These are phyloP conservation scores for Hanseniaspora hatyaiensis DNA, from an alignment of 805 yeast species.

Conservation along the genomic window DNA sequence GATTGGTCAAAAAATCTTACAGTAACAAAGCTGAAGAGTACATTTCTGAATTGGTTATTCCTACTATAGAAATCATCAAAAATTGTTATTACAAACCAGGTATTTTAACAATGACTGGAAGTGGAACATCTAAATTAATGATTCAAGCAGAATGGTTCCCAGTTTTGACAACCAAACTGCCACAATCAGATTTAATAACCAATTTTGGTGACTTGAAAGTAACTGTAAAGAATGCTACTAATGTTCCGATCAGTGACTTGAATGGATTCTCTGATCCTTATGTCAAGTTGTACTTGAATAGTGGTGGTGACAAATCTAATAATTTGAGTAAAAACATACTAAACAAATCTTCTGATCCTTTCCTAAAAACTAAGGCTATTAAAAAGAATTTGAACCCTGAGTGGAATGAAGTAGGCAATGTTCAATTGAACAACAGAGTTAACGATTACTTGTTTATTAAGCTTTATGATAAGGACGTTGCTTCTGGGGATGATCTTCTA, in stretches of 20 bases:
- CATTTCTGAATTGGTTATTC: constrained; percentile 50
- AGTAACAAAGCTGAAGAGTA: constrained; percentile 46
- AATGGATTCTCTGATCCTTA: constrained; percentile 93
- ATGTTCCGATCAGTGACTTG: constrained; percentile 73
- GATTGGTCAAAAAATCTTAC: constrained; percentile 46
- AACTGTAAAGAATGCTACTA: constrained; percentile 50
- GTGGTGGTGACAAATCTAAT: constrained; percentile 36
- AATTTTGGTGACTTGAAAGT: constrained; percentile 63
- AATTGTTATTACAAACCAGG: constrained; percentile 54
- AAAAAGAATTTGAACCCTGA: constrained; percentile 86
- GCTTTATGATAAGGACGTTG: constrained; percentile 87
- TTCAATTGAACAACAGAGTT: constrained; percentile 49
- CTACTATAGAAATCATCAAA: constrained; percentile 54
- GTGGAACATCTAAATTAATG: constrained; percentile 41
- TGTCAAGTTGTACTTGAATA: constrained; percentile 52
- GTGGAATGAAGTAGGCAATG: constrained; percentile 62
- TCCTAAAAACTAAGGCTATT: constrained; percentile 63
- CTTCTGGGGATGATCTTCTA: constrained; percentile 70
- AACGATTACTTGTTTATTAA: constrained; percentile 47
- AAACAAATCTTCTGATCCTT: constrained; percentile 37
- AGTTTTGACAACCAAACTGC: constrained; percentile 44
- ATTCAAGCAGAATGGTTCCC: constrained; percentile 74
- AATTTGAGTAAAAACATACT: constrained; percentile 23
- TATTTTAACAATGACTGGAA: constrained; percentile 44
- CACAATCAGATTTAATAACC: constrained; percentile 60